phyloP scores from a whole-genome alignment of 202 grass and related monocot genomes.

The Eragrostis tef region DNA sequence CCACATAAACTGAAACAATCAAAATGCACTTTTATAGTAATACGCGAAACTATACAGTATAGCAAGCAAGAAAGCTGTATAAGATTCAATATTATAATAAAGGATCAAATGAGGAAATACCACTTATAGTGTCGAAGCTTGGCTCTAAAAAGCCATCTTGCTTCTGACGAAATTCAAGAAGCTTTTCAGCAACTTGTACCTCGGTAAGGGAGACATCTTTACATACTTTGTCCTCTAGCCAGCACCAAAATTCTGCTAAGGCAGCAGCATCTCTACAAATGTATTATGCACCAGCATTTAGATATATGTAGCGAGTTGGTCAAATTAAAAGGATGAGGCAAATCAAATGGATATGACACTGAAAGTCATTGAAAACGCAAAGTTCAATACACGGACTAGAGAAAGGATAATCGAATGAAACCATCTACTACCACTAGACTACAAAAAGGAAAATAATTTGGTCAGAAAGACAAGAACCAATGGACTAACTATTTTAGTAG shows the following conservation, averaged over 20 bases:
- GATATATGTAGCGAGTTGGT: slow-evolving; percentile 11
- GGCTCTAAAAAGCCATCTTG: slow-evolving; percentile 88
- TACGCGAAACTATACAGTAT: slow-evolving; percentile 21
- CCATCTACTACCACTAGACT: neutral
- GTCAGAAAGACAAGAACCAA: slow-evolving; percentile 21
- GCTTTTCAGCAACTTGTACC: slow-evolving; percentile 79
- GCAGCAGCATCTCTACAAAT: slow-evolving; percentile 79
- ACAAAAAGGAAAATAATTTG: neutral
- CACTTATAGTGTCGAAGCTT: slow-evolving; percentile 98
- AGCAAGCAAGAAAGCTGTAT: neutral
- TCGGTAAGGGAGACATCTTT: slow-evolving; percentile 67
- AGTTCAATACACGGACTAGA: neutral
- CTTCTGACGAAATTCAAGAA: slow-evolving; percentile 90
- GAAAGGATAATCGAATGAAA: neutral
- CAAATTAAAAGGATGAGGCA: slow-evolving; percentile 40
- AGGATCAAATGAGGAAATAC: slow-evolving; percentile 46
- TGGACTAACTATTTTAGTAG: slow-evolving; percentile 15
- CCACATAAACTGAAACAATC: neutral
- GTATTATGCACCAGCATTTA: slow-evolving; percentile 8
- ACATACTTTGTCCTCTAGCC: slow-evolving; percentile 74
- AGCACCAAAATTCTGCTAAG: slow-evolving; percentile 94
- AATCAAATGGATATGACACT: slow-evolving; percentile 14
- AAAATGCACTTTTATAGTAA: neutral
- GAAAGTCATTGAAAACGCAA: slow-evolving; percentile 1
- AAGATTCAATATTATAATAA: neutral